phyloP scores from a whole-genome alignment of 2,329 filamentous ascomycete species.

The Iodosphaeria phyllophila region DNA sequence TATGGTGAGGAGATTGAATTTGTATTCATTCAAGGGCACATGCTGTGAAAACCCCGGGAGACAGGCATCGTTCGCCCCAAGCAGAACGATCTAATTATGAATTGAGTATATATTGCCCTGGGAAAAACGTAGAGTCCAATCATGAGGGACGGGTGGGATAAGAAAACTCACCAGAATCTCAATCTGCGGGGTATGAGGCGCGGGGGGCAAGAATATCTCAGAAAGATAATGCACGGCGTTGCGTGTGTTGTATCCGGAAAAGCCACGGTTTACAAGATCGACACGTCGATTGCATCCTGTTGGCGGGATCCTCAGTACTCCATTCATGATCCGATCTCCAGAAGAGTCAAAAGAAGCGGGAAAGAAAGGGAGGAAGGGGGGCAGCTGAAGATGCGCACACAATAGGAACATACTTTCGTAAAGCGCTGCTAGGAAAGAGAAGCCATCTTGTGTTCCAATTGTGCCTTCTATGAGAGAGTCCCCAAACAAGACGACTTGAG shows the following conservation, averaged over 20 bases:
- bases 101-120: slow-evolving; percentile 3
- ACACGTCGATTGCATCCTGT: slow-evolving; percentile 57
- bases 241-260: slow-evolving; percentile 69
- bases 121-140: slow-evolving; percentile 2
- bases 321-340: no score
- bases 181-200: slow-evolving; percentile 35
- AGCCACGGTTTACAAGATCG: slow-evolving; percentile 77
- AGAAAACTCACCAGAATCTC: slow-evolving; percentile 40
- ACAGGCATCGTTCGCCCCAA: slow-evolving; percentile 82
- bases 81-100: slow-evolving; percentile 44
- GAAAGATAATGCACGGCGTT: slow-evolving; percentile 54
- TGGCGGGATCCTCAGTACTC: slow-evolving; percentile 3
- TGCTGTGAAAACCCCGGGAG: slow-evolving; percentile 53
- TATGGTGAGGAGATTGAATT: slow-evolving; percentile 51
- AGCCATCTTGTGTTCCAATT: slow-evolving; percentile 42
- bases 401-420: slow-evolving; percentile 38
- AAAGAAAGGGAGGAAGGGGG: slow-evolving; percentile 1
- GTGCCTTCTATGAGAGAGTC: slow-evolving; percentile 71
- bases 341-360: not conserved
- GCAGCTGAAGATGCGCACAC: not conserved
- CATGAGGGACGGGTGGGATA: not conserved
- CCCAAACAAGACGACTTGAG: slow-evolving; percentile 69
- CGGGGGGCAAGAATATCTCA: slow-evolving; percentile 49
- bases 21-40: slow-evolving; percentile 59
- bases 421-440: slow-evolving; percentile 55